Base-by-base conservation (phyloP, 1,139 yeast genomes). In the Wickerhamiella infanticola region DNA sequence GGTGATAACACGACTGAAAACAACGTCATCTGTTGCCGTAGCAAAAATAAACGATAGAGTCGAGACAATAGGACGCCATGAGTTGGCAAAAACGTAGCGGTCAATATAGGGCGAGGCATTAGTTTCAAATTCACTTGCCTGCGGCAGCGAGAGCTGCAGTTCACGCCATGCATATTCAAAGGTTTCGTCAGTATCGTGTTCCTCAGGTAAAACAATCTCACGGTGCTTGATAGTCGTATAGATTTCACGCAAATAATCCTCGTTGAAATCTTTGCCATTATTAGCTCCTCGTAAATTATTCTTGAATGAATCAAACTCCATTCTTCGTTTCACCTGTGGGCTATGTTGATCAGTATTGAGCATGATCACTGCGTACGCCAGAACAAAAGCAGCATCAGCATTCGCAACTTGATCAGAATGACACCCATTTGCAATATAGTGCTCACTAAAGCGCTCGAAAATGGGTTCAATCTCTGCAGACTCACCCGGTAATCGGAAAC, bases 151-250 rank as follows among this genome's bases (percentile, higher is more conserved):
- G 11, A 47, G 45, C 2, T 85, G 74, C 45, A 88, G 75, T 51
- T 83, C 82, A 56, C 82, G 81, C 99, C 99, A 93, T 18, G 81
- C 78, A 58, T 83, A 90, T 59, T 88, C 97, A 64, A 88, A 90
- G 78, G 95, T 81, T 58, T 82, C 86, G 33, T 78, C 80, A 18
- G 69, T 70, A 38, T 85, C 86, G 57, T 88, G 97, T 59, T 93
- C 99, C 56, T 90, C 98, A 0, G 98, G 97, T 88, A 93, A 84
- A 46, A 93, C 85, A 51, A 90, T 90, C 63, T 93, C 99, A 45
- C 83, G 75, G 47, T 81, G 85, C 52, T 76, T 74, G 48, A 93
- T 88, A 1, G 94, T 81, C 37, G 72, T 67, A 61, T 82, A 93
- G 37, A 90, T 85, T 53, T 75, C 82, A 48, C 80, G 77, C 52